Evolutionary conservation across 2,329 filamentous ascomycete genomes (phyloP).

Genomic region (Didymella keratinophila): DNA sequence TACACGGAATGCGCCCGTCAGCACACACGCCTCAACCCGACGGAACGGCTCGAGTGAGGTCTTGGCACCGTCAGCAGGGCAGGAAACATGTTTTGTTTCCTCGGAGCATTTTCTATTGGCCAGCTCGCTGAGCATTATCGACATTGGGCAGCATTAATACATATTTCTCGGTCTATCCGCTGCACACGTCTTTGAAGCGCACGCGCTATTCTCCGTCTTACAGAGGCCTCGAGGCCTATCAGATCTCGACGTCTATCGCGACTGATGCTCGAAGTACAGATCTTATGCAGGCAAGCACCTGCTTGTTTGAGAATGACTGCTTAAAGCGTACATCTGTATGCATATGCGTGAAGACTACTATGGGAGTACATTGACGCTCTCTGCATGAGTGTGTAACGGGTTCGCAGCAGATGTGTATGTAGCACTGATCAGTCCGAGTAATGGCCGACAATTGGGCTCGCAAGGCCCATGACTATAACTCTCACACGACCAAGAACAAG

Average conservation of each 20-base stretch:
- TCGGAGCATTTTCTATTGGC: constrained; percentile 10
- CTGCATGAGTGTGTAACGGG: constrained; percentile 15
- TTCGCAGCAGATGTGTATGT: constrained; percentile 1
- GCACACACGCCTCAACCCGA: constrained; percentile 1
- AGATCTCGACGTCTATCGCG: constrained; percentile 13
- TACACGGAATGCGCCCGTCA: not conserved
- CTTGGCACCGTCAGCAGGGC: constrained; percentile 32
- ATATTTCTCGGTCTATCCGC: not conserved
- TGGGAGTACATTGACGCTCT: not conserved
- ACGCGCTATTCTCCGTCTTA: constrained; percentile 10
- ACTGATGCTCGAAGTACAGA: not conserved
- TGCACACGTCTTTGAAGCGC: constrained; percentile 4
- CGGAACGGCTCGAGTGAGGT: constrained; percentile 1
- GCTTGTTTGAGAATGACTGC: not conserved
- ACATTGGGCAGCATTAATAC: constrained; percentile 5
- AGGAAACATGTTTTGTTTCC: constrained; percentile 3
- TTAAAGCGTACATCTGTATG: not conserved
- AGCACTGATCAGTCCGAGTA: not conserved
- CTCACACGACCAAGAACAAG: not conserved
- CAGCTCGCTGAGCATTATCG: not conserved
- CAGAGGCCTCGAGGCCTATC: constrained; percentile 4
- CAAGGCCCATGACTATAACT: not conserved
- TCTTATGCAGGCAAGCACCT: not conserved
- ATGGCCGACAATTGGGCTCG: not conserved
- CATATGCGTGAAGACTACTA: not conserved